Conservation (phyloP, 1,284 basidiomycete genomes). For the Mycena sp. region DNA sequence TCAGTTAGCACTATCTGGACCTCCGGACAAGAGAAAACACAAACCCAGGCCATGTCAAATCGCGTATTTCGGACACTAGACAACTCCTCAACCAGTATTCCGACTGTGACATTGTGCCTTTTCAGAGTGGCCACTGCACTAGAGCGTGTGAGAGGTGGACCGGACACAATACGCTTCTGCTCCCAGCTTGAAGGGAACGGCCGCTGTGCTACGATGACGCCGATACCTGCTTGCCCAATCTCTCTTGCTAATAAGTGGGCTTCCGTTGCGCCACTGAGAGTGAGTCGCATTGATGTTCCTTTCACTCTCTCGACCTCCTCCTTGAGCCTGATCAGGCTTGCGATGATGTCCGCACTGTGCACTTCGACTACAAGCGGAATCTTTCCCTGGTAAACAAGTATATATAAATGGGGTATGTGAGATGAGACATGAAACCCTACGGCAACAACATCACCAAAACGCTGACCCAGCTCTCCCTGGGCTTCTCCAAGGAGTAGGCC, state of each 20-base stretch:
- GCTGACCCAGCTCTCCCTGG: slow-evolving; percentile 53
- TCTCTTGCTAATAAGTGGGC: slow-evolving; percentile 18
- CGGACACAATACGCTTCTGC: slow-evolving; percentile 48
- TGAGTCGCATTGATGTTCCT: background rate
- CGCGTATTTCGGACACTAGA: slow-evolving; percentile 75
- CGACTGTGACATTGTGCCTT: slow-evolving; percentile 75
- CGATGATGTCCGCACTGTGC: slow-evolving; percentile 18
- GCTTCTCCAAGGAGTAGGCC: slow-evolving; percentile 52
- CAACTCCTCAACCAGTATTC: slow-evolving; percentile 54
- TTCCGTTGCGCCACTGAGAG: slow-evolving; percentile 13
- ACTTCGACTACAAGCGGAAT: slow-evolving; percentile 14
- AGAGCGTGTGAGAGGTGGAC: slow-evolving; percentile 76
- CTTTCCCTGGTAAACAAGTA: background rate
- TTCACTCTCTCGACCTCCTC: slow-evolving; percentile 3
- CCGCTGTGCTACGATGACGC: slow-evolving; percentile 12
- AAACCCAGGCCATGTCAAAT: slow-evolving; percentile 72
- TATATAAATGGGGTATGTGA: background rate
- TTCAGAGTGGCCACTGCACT: slow-evolving; percentile 71
- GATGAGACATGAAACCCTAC: slow-evolving; percentile 49
- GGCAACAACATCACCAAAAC: slow-evolving; percentile 58
- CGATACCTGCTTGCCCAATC: slow-evolving; percentile 8
- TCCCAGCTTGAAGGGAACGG: slow-evolving; percentile 18
- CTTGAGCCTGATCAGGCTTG: slow-evolving; percentile 10
- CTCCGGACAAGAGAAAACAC: slow-evolving; percentile 21
- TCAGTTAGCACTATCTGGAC: background rate